Base-by-base conservation (phyloP, 2,329 filamentous ascomycete species). In the Claviceps quebecensis region DNA sequence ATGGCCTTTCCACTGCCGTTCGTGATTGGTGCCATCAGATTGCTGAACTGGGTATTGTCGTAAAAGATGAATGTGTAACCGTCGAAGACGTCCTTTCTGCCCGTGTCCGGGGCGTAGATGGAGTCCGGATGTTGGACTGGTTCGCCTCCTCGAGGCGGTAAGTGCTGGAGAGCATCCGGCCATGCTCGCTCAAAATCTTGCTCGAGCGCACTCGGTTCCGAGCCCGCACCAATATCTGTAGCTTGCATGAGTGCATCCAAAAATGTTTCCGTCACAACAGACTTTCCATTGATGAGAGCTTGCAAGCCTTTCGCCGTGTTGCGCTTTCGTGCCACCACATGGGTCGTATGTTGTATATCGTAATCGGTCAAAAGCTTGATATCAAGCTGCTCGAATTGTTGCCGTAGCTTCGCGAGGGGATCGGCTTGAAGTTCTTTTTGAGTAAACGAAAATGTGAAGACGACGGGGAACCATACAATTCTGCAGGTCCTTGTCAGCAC, bases 21-120 rank as follows among this genome's bases (percentile, higher is more conserved):
- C 0, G 82, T 84, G 54, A 98, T 84, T 0, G 84, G 81, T 0
- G 81, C 80, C 44, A 86, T 70, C 4, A 98, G 71, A 56, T 78
- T 87, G 7, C 87, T 80, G 63, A 83, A 88, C 64, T 97, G 91
- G 2, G 72, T 72, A 50, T 77, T 67, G 50, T 90, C 83, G 57
- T 90, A 84, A 60, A 97, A 95, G 3, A 98, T 74, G 61, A 97
- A 96, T 0, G 84, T 91, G 60, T 90, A 93, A 2, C 86, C 87
- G 11, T 86, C 80, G 58, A 98, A 97, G 1, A 98, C 73, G 29
- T 83, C 80, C 7, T 72, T 70, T 19, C 93, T 78, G 16, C 69
- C 67, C 0, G 72, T 56, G 55, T 91, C 79, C 0, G 93, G 91
- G 7, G 75, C 72, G 62, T 95, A 91, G 13, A 81, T 77, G n/a